Evolutionary conservation across 495 filamentous ascomycete species (phyloP).

Genomic region (Clohesyomyces aquaticus): DNA sequence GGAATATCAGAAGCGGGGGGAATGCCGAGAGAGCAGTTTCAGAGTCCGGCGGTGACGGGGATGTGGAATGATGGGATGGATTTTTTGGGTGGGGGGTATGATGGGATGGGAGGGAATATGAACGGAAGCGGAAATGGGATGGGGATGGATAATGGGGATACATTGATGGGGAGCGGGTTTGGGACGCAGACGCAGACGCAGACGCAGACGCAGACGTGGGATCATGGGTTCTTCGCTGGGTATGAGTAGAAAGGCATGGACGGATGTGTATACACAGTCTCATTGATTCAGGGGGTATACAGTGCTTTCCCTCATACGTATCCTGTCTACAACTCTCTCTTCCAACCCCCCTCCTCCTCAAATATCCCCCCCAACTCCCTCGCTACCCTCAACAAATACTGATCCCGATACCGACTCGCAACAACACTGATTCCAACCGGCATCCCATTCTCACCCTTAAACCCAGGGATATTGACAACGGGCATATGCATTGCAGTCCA

Average conservation of each 20-base stretch:
- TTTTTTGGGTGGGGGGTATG: constrained; percentile 2
- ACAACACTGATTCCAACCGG: constrained; percentile 56
- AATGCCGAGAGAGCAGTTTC: constrained; percentile 2
- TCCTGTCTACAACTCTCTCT: constrained; percentile 23
- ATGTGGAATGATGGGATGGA: constrained; percentile 20
- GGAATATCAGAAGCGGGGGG: constrained; percentile 14
- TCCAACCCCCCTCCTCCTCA: constrained; percentile 52
- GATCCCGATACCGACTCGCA: constrained; percentile 52
- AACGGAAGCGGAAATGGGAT: background rate
- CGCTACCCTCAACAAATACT: constrained; percentile 50
- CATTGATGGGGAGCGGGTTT: constrained; percentile 13
- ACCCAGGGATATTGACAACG: constrained; percentile 56
- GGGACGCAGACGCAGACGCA: constrained; percentile 15
- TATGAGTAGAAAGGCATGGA: constrained; percentile 10
- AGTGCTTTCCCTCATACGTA: background rate
- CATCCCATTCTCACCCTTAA: constrained; percentile 54
- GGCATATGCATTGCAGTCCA: constrained; percentile 52
- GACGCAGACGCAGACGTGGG: too few species aligned
- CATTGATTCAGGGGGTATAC: too few species aligned
- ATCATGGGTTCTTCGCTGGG: constrained; percentile 29
- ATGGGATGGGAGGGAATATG: background rate
- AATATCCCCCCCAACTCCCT: constrained; percentile 51
- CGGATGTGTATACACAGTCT: background rate
- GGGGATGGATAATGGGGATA: background rate
- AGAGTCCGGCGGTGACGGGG: background rate